Evolutionary conservation across 208 protist genomes (phyloP).

Genomic region (Hexamita inflata): DNA sequence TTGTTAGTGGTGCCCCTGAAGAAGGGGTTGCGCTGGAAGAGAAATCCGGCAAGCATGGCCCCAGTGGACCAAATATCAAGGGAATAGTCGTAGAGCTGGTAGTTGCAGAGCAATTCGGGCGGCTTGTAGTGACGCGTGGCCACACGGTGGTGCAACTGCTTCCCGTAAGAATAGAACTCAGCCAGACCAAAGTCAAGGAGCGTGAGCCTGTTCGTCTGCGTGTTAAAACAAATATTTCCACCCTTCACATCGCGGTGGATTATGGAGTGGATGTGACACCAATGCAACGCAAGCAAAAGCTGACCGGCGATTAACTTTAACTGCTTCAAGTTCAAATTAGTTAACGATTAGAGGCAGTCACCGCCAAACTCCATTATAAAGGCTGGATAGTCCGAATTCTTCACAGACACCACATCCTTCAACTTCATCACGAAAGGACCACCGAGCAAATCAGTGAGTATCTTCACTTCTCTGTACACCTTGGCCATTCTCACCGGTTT

Average conservation of each 20-base stretch:
- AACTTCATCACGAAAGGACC: constrained; percentile 92
- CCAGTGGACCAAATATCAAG: constrained; percentile 46
- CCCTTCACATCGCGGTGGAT: constrained; percentile 48
- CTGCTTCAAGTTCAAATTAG: not conserved
- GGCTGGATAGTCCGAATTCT: constrained; percentile 70
- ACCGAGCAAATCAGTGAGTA: constrained; percentile 87
- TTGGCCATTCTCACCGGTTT: constrained; percentile 90
- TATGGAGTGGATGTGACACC: constrained; percentile 39
- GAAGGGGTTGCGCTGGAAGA: constrained; percentile 42
- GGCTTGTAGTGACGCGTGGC: constrained; percentile 43
- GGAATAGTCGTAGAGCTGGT: constrained; percentile 44
- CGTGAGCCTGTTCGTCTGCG: constrained; percentile 1
- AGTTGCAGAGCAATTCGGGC: constrained; percentile 40
- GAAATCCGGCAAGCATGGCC: constrained; percentile 34
- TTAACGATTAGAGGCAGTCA: constrained; percentile 38
- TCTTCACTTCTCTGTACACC: constrained; percentile 79
- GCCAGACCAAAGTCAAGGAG: constrained; percentile 46
- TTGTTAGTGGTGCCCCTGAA: constrained; percentile 39
- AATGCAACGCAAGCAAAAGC: constrained; percentile 35
- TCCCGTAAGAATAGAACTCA: constrained; percentile 43
- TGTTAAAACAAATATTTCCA: constrained; percentile 40
- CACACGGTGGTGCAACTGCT: constrained; percentile 40
- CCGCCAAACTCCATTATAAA: constrained; percentile 96
- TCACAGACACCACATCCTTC: constrained; percentile 80
- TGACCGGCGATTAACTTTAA: constrained; percentile 3